phyloP scores from a whole-genome alignment of 2,329 filamentous ascomycete genomes.

The Colletotrichum simmondsii region DNA sequence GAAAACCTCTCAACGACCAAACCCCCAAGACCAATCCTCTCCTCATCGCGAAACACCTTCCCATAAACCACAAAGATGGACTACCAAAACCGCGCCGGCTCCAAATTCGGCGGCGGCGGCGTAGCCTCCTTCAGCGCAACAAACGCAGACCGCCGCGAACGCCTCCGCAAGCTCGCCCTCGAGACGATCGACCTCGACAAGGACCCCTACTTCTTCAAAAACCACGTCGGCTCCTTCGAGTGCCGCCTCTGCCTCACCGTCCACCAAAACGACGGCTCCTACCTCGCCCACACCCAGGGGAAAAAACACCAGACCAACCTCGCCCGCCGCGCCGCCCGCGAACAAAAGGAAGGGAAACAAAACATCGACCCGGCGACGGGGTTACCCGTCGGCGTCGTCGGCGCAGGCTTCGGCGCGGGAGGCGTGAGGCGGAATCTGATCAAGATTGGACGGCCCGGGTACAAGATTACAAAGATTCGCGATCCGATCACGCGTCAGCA shows the following conservation, averaged over 20 bases:
- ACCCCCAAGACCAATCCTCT: not conserved
- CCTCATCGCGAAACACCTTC: not conserved
- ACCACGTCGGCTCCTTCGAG: constrained; percentile 98
- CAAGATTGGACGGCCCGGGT: constrained; percentile 95
- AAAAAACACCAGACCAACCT: constrained; percentile 99
- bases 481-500: constrained; percentile 90
- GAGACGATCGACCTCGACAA: constrained; percentile 99
- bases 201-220: constrained; percentile 99
- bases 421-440: constrained; percentile 81
- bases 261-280: constrained; percentile 98
- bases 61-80: constrained; percentile 60
- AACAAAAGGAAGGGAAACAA: constrained; percentile 86
- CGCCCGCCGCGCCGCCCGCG: constrained; percentile 92
- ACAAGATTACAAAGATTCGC: constrained; percentile 96
- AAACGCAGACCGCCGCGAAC: constrained; percentile 96
- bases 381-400: constrained; percentile 79
- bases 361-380: constrained; percentile 76
- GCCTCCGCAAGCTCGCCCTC: constrained; percentile 95
- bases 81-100: constrained; percentile 92
- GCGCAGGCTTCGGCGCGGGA: constrained; percentile 69
- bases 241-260: constrained; percentile 97
- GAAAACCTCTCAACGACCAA: not conserved
- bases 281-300: constrained; percentile 97
- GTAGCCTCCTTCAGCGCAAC: constrained; percentile 93
- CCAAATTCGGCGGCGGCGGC: constrained; percentile 97